phyloP scores from a whole-genome alignment of 148 eudicot species.

The Camellia lanceoleosa region DNA sequence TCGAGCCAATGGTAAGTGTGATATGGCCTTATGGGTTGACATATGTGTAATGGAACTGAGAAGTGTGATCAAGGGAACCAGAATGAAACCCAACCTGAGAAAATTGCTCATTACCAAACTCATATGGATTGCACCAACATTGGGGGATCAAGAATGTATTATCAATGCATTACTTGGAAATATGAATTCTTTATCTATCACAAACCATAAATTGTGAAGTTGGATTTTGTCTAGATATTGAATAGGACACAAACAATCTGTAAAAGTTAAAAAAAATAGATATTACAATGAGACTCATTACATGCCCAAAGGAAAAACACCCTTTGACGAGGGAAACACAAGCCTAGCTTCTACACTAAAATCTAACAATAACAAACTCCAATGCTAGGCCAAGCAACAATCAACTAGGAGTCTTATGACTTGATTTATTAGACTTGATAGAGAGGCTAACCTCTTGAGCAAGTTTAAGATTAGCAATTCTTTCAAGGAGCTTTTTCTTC shows the following conservation, averaged over 20 bases:
- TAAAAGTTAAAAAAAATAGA: background rate
- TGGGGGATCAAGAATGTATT: background rate
- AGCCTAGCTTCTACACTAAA: too few species aligned
- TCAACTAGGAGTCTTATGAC: too few species aligned
- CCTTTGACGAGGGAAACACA: too few species aligned
- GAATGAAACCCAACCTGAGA: background rate
- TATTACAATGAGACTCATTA: too few species aligned
- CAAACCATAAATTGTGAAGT: background rate
- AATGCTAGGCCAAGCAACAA: too few species aligned
- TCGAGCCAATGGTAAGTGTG: background rate
- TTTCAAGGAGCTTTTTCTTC: too few species aligned
- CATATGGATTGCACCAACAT: background rate
- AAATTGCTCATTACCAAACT: background rate
- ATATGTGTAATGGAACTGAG: too few species aligned
- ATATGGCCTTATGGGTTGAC: background rate
- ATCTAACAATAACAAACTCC: too few species aligned
- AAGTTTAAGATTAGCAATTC: too few species aligned
- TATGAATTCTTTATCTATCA: background rate
- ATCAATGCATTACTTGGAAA: background rate
- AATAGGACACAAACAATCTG: background rate
- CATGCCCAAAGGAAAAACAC: too few species aligned
- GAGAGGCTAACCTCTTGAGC: too few species aligned
- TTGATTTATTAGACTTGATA: too few species aligned
- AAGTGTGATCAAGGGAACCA: background rate
- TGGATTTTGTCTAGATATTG: slow-evolving; percentile 6